Percentiles rank a stretch among this genome's conserved stretches.
These are phyloP conservation scores for Collybia mongolica DNA, from an alignment of 768 basidiomycete genomes.

Conservation along the genomic window DNA sequence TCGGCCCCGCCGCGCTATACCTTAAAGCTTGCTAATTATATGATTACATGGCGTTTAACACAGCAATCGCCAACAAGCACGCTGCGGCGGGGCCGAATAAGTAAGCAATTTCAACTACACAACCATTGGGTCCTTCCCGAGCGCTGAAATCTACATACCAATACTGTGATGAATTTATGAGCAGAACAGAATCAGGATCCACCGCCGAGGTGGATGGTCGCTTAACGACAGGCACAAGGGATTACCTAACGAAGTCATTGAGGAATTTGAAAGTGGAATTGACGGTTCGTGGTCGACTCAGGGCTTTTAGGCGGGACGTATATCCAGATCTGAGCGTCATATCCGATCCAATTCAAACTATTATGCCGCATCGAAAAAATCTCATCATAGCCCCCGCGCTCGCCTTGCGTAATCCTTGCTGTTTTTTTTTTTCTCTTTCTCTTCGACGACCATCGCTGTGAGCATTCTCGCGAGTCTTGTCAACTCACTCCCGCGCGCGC, in stretches of 20 bases:
- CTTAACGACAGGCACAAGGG: slow-evolving; percentile 9
- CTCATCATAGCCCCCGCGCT: neutral
- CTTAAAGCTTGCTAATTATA: too few species aligned
- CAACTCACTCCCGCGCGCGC: slow-evolving; percentile 19
- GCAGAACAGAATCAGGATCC: slow-evolving; percentile 8
- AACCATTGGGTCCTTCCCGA: too few species aligned
- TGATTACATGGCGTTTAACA: too few species aligned
- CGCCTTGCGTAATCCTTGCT: neutral
- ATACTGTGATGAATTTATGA: slow-evolving; percentile 1
- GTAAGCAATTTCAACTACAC: too few species aligned
- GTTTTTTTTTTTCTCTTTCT: neutral
- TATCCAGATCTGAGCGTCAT: slow-evolving; percentile 13
- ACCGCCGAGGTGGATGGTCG: neutral
- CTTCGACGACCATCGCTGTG: slow-evolving; percentile 5
- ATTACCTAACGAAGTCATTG: slow-evolving; percentile 8
- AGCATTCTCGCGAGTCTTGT: slow-evolving; percentile 16
- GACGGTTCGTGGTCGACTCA: too few species aligned
- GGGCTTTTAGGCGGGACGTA: slow-evolving; percentile 3
- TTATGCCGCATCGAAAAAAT: slow-evolving; percentile 6
- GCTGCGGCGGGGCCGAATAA: too few species aligned
- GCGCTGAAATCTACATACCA: too few species aligned
- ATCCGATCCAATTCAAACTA: slow-evolving; percentile 12
- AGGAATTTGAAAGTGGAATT: slow-evolving; percentile 1
- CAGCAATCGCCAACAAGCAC: too few species aligned
- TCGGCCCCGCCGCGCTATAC: too few species aligned